Evolutionary conservation across 2,329 filamentous ascomycete genomes (phyloP).

Genomic region (Fusarium sp.): DNA sequence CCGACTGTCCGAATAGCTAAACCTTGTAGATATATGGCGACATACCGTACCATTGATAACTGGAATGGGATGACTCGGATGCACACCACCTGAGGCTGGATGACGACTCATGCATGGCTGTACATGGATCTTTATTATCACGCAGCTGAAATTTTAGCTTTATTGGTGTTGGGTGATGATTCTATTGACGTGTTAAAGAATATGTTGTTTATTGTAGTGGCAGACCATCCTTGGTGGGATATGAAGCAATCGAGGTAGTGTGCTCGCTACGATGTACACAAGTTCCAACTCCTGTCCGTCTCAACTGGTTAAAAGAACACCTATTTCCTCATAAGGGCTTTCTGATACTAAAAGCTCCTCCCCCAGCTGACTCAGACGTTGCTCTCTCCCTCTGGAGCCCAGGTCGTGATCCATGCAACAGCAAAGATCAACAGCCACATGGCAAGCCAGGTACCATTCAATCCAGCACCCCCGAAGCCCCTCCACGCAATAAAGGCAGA

Average conservation of each 20-base stretch:
- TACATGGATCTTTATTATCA: not conserved
- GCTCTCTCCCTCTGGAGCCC: not conserved
- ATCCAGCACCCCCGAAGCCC: not conserved
- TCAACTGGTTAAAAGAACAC: not conserved
- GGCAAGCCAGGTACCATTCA: not conserved
- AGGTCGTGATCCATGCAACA: not conserved
- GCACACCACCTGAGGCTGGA: not conserved
- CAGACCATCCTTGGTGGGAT: not conserved
- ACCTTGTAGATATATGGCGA: not conserved
- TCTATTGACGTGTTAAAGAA: not conserved
- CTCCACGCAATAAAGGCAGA: not conserved
- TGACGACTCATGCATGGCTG: not conserved
- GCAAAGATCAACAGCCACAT: conserved; percentile 3
- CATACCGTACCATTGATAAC: not conserved
- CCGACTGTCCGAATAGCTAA: not conserved
- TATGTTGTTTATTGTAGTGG: not conserved
- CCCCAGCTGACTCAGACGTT: not conserved
- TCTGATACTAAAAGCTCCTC: not conserved
- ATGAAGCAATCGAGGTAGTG: not conserved
- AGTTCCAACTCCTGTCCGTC: not conserved
- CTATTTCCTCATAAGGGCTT: not conserved
- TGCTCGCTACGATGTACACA: not conserved
- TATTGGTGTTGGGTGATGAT: not conserved
- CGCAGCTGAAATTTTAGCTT: not conserved
- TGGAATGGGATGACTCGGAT: not conserved